Percentiles rank a stretch among this genome's conserved stretches.
Conservation (phyloP, 202 grass and related monocot species). For the Panicum virgatum region DNA sequence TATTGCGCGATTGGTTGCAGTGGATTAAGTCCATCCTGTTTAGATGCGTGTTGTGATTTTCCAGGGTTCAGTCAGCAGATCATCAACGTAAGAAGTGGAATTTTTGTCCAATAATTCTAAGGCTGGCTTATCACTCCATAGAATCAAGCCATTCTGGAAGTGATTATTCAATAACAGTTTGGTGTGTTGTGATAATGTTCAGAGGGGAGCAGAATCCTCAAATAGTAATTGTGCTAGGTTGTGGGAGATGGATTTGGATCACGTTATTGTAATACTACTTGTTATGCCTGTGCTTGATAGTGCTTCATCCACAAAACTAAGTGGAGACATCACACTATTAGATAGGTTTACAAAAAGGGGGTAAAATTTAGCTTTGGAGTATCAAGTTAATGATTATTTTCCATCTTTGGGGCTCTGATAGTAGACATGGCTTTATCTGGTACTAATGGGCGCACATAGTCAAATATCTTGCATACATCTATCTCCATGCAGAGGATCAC, state of each 20-base stretch:
- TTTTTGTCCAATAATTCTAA: background rate
- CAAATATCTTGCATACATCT: background rate
- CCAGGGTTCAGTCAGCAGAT: background rate
- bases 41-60: background rate
- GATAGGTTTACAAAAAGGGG: background rate
- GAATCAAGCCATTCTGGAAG: too few relatives aligned
- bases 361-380: background rate
- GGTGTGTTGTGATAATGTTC: background rate
- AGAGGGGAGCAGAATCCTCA: background rate
- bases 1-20: background rate
- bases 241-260: background rate
- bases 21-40: background rate
- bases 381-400: background rate
- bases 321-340: background rate
- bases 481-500: background rate
- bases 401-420: background rate
- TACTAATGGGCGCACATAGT: background rate
- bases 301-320: slow-evolving; percentile 3
- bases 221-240: background rate
- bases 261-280: background rate
- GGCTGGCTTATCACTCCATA: background rate
- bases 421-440: background rate
- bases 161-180: background rate
- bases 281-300: background rate
- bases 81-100: background rate